Evolutionary conservation across 495 filamentous ascomycete species (phyloP), one percentile per base, ranked within the genome.

Genomic region (Xylaria grammica): DNA sequence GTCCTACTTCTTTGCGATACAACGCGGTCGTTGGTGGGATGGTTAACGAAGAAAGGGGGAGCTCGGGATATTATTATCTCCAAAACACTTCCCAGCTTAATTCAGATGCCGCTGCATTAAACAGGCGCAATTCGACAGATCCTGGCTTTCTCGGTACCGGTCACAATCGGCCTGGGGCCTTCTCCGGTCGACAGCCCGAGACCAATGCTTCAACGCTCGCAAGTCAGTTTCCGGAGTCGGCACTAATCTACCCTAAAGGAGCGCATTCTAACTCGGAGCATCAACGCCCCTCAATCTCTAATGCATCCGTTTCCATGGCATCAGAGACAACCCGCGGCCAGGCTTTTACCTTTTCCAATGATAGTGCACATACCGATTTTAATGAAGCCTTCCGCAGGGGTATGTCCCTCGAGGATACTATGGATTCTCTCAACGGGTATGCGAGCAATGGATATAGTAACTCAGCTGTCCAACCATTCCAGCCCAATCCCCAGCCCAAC

Each of bases 401-500:
- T 19, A 48, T 70, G n/a, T 26, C 52, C 3, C 38, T 71, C 30
- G 66, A 72, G 0, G 67, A 72, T 32, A 56, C 29, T 5, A 19
- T 63, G 1, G 67, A 67, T 1, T 20, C 60, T 20, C 27, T 55
- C 20, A 56, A 44, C 26, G 48, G 44, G 1, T 66, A 62, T 57
- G 55, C 34, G 11, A 62, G 48, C 30, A 67, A 69, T 36, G 66
- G 68, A 17, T 64, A 63, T 42, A 65, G 59, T n/a, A 71, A 63
- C 10, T 52, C 63, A 1, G 26, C 56, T 20, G 65, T 27, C 15
- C 69, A 74, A 42, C 65, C 62, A 2, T 76, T 77, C 58, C 73
- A 74, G 54, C 67, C 76, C 48, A 78, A 80, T 56, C 73, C 78
- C 58, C 73, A 74, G 54, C 67, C 76, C 48, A 78, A 80, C 58